phyloP scores from a whole-genome alignment of 2,329 filamentous ascomycete genomes.

The Stachybotrys chlorohalonatus region DNA sequence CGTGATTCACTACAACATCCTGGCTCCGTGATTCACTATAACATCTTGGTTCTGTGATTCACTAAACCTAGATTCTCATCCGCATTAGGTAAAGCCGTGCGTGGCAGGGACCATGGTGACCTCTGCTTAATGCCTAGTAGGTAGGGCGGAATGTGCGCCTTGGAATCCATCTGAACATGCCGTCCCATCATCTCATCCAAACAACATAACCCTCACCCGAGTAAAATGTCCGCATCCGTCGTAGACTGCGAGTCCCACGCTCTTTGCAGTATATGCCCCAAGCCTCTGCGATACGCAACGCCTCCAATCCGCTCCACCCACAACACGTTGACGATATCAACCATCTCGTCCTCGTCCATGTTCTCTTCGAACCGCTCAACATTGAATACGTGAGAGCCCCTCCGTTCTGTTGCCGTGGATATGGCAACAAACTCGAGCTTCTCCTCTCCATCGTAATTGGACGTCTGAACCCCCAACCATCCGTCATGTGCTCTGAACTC shows the following conservation, averaged over 20 bases:
- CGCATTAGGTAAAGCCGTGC: no score
- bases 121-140: no score
- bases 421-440: slow-evolving; percentile 34
- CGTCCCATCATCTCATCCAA: background rate
- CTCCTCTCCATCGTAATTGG: slow-evolving; percentile 35
- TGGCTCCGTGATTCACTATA: no score
- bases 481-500: slow-evolving; percentile 33
- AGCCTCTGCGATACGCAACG: slow-evolving; percentile 29
- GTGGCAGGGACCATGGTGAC: no score
- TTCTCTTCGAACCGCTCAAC: slow-evolving; percentile 29
- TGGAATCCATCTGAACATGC: background rate
- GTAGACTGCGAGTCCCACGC: slow-evolving; percentile 30
- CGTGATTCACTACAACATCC: no score
- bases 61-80: no score
- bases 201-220: slow-evolving; percentile 19
- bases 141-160: no score
- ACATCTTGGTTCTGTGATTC: no score
- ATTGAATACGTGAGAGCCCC: slow-evolving; percentile 30
- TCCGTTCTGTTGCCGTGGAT: slow-evolving; percentile 29
- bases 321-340: slow-evolving; percentile 37
- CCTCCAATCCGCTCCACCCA: slow-evolving; percentile 37
- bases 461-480: slow-evolving; percentile 36
- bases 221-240: slow-evolving; percentile 30
- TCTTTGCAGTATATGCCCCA: slow-evolving; percentile 31
- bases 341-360: slow-evolving; percentile 29